Evolutionary conservation across 2,329 filamentous ascomycete species (phyloP), one percentile per base, ranked within the genome.

Genomic region (Raffaelea albimanens): DNA sequence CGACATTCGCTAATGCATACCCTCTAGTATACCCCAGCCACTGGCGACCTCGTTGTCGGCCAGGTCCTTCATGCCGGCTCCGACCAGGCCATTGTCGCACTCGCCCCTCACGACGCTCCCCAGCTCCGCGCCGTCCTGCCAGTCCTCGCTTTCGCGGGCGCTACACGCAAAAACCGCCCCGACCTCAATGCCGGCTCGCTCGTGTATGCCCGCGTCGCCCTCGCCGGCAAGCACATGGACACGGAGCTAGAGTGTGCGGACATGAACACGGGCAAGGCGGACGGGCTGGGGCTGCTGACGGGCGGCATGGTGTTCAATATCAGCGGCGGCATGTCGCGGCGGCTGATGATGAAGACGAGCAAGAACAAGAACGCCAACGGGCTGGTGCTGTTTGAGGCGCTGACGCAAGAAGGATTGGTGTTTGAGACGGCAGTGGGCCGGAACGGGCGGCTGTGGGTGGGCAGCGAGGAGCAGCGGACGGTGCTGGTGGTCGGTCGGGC

Each of bases 341-440:
- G 90, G 46, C 65, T 95, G 53, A 73, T 96, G 66, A 75, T 79
- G 67, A 73, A 77, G 44, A 78, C 76, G 57, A 74, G 75, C 39
- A 73, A 78, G 45, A 72, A 29, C 25, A 38, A 34, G 31, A 34
- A 34, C 9, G 16, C 77, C 45, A 84, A 82, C 16, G 78, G 77
- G 20, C 65, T 95, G 8, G 76, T 81, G 3, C 75, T 96, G 22
- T 65, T 97, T 48, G 87, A 95, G 53, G 85, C 88, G 59, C 68
- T 97, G 14, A 90, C 83, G 3, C 64, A 61, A 3, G 82, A 82
- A 49, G 91, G 87, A 46, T 66, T 95, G 14, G 82, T 85, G 19
- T 98, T 97, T 63, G 93, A 98, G 71, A 86, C 94, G 50, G 91
- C 91, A 0, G 86, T 95, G 9, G 93, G 93, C 18, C 80, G 88